These are phyloP conservation scores for Candida coquimbonensis DNA, from an alignment of 805 yeast genomes.

Conservation along the genomic window DNA sequence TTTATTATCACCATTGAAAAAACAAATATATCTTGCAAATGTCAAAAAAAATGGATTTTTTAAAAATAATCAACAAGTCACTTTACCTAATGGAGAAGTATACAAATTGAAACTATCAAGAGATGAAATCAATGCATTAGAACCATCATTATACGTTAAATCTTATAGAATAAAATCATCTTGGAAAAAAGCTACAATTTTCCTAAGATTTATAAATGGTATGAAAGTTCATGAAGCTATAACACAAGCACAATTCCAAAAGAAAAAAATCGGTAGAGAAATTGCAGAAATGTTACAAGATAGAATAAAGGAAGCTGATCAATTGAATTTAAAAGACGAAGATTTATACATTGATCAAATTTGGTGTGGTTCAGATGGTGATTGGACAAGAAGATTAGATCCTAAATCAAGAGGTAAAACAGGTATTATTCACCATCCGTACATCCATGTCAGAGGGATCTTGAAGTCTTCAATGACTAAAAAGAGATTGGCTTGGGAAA, in stretches of 20 bases:
- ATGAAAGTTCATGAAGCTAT: slow-evolving; percentile 72
- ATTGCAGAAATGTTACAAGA: slow-evolving; percentile 66
- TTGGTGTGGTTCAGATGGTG: slow-evolving; percentile 91
- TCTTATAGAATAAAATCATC: slow-evolving; percentile 83
- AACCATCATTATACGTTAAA: slow-evolving; percentile 79
- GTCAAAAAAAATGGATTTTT: slow-evolving; percentile 57
- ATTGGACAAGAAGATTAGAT: slow-evolving; percentile 63
- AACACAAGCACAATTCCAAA: slow-evolving; percentile 85
- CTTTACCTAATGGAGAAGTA: slow-evolving; percentile 32
- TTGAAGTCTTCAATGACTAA: slow-evolving; percentile 62
- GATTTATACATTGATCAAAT: slow-evolving; percentile 67
- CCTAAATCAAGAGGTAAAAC: slow-evolving; percentile 86
- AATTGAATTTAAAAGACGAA: slow-evolving; percentile 50
- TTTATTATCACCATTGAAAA: slow-evolving; percentile 64
- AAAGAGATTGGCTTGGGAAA: slow-evolving; percentile 54
- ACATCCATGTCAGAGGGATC: slow-evolving; percentile 74
- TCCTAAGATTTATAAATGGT: slow-evolving; percentile 69
- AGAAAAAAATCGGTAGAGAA: slow-evolving; percentile 73
- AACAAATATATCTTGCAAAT: slow-evolving; percentile 52
- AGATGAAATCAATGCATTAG: slow-evolving; percentile 69
- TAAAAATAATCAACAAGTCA: slow-evolving; percentile 51
- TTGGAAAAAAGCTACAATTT: slow-evolving; percentile 78
- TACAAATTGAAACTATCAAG: slow-evolving; percentile 52
- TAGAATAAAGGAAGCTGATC: slow-evolving; percentile 64
- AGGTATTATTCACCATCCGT: slow-evolving; percentile 71